phyloP scores from a whole-genome alignment of 2,329 filamentous ascomycete genomes.

The Magnaporthales sp. region DNA sequence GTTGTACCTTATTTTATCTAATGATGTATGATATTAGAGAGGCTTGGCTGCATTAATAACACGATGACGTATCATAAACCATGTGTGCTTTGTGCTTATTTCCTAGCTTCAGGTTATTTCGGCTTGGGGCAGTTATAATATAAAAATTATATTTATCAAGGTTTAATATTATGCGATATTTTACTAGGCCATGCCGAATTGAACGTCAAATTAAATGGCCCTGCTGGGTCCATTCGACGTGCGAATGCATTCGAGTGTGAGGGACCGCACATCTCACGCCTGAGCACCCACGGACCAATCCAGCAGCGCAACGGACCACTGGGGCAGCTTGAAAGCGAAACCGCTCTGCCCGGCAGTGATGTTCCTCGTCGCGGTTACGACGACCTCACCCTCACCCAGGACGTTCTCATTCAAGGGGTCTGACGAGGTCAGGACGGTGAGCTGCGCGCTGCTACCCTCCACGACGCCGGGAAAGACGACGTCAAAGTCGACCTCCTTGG shows the following conservation, averaged over 20 bases:
- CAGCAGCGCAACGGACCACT: slow-evolving; percentile 4
- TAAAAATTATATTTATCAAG: too few relatives aligned
- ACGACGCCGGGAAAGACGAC: slow-evolving; percentile 34
- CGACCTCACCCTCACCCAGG: slow-evolving; percentile 1
- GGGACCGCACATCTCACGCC: not conserved
- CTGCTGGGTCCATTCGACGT: too few relatives aligned
- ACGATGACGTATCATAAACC: not conserved
- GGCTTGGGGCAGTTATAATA: too few relatives aligned
- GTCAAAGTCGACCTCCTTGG: not conserved
- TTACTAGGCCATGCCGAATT: too few relatives aligned
- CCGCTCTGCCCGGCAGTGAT: not conserved
- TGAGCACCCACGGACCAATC: not conserved
- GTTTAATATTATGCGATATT: too few relatives aligned
- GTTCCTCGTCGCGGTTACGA: not conserved
- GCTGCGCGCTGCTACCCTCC: slow-evolving; percentile 26
- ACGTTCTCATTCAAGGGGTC: not conserved
- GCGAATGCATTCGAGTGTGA: not conserved
- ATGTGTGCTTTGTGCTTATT: not conserved
- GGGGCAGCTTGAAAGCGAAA: not conserved
- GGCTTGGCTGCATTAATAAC: not conserved
- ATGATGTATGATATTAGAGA: not conserved
- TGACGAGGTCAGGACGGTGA: slow-evolving; percentile 31
- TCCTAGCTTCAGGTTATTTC: too few relatives aligned
- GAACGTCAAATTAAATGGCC: too few relatives aligned
- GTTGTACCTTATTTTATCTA: slow-evolving; percentile 3